phyloP scores from a whole-genome alignment of 495 filamentous ascomycete genomes.

The Aspergillus bertholletiae region DNA sequence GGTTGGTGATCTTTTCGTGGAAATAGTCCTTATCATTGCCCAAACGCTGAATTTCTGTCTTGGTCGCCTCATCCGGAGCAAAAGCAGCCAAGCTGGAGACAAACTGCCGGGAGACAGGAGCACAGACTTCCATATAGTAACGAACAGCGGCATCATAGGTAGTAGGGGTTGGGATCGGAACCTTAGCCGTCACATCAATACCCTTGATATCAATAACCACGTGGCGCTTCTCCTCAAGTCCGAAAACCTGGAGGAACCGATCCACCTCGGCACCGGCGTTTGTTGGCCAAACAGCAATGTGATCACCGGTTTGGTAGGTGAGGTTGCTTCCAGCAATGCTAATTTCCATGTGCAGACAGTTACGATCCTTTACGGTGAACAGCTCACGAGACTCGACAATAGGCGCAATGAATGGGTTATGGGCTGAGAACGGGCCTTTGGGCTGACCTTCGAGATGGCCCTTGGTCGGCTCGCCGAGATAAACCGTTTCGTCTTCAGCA shows the following conservation, averaged over 20 bases:
- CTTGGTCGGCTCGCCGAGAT: slow-evolving; percentile 94
- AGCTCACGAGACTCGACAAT: slow-evolving; percentile 87
- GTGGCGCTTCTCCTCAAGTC: slow-evolving; percentile 71
- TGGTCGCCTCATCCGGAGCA: slow-evolving; percentile 77
- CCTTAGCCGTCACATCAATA: slow-evolving; percentile 92
- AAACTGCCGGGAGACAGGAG: slow-evolving; percentile 94
- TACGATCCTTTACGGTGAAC: slow-evolving; percentile 87
- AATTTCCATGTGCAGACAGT: slow-evolving; percentile 97
- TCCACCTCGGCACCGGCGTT: slow-evolving; percentile 93
- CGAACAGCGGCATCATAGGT: slow-evolving; percentile 92
- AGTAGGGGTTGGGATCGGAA: slow-evolving; percentile 95
- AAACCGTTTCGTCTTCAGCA: slow-evolving; percentile 79
- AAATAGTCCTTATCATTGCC: slow-evolving; percentile 96
- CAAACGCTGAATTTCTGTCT: slow-evolving; percentile 81
- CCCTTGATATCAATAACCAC: slow-evolving; percentile 86
- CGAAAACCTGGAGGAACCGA: slow-evolving; percentile 78
- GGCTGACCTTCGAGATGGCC: slow-evolving; percentile 82
- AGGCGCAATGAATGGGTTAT: slow-evolving; percentile 96
- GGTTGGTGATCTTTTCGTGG: slow-evolving; percentile 75
- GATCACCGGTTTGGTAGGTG: slow-evolving; percentile 92
- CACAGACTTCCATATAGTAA: slow-evolving; percentile 97
- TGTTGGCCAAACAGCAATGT: slow-evolving; percentile 96
- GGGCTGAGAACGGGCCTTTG: slow-evolving; percentile 91
- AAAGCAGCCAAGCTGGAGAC: slow-evolving; percentile 83
- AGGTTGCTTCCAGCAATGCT: slow-evolving; percentile 78